Evolutionary conservation across 2,329 filamentous ascomycete species (phyloP), one percentile per base, ranked within the genome.

Genomic region (Aspergillus tanneri): DNA sequence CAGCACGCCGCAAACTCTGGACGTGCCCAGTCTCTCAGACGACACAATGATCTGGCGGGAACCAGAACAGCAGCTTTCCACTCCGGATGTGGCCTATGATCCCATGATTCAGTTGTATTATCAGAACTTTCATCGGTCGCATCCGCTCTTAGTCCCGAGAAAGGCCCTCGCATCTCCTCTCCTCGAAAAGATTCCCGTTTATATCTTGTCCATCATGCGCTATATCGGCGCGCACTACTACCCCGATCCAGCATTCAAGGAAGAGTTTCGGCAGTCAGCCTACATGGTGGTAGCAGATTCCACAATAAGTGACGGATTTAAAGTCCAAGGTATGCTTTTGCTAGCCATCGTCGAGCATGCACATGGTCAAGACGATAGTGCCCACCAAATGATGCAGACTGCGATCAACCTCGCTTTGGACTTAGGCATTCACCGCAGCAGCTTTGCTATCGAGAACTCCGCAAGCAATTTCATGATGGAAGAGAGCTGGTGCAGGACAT

Each of bases 401-500:
- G 85, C 83, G 4, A 83, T 88, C 60, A 75, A 80, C 1, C 69
- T 90, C 21, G 87, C 88, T 0, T 67, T 92, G 4, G 81, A 87
- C 45, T 77, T 93, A 22, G 84, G 85, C 0, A 80, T 95, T 69
- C 83, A 93, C 61, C 79, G 79, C 3, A 74, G 80, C 35, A 75
- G 78, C 0, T 95, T 85, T 63, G 59, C 56, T 0, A 9, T 28
- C 3, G n/a, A 50, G 6, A 50, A 66, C 32, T 56, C 60, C 0
- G 43, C 47, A 4, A 84, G 87, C 0, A 80, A 83, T 42, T 72
- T 80, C 0, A 72, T 88, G 1, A 59, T 91, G 5, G 87, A 91
- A 64, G 90, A 95, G 68, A 88, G 86, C 66, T 90, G 87, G 84
- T 80, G 88, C 11, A 77, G 90, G 50, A 95, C 89, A 1, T 95